Evolutionary conservation across 176 grass and related monocot species (phyloP), one percentile per base, ranked within the genome.

Genomic region (Ananas comosus): DNA sequence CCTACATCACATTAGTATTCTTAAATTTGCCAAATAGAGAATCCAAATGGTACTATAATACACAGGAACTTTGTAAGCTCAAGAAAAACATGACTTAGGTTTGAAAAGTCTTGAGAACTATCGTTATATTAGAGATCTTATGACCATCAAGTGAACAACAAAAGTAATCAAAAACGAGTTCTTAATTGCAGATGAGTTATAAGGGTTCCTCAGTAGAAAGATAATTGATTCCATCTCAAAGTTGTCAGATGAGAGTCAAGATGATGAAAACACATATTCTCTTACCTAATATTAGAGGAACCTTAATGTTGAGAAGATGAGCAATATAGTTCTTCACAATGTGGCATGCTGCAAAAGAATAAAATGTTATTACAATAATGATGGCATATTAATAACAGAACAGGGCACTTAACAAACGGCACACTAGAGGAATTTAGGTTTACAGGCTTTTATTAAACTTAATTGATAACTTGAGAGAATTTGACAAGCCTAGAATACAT

Each of bases 311-410:
- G 47, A 92, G 79, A 82, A 71, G 59, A 71, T 80, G 82, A 50
- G 82, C 81, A 71, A 90, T 66, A 79, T 80, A 96, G 79, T 96
- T 96, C 86, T 96, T 96, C 75, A 89, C 89, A 81, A 96, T 87
- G 51, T 96, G 93, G 69, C 86, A 81, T 11, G 89, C 89, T 87
- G 80, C 83, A 88, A 85, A 85, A 77, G 13, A 69, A 42, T 18
- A 59, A 68, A 65, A 59, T 17, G 10, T n/a, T 59, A 17, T 17
- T n/a, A 18, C 6, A 18, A 51, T 25, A n/a, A 69, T 19, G 18
- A 69, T 12, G 53, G 49, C n/a, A n/a, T 42, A 48, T 42, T 42
- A 42, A 57, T 19, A n/a, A 4, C 13, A 48, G 19, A 57, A 5
- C 13, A 19, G 24, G 58, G 3, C 16, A 24, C 13, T 18, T 5